Evolutionary conservation across 169 alveolate species (phyloP).

Genomic region (Plasmodium vivax): DNA sequence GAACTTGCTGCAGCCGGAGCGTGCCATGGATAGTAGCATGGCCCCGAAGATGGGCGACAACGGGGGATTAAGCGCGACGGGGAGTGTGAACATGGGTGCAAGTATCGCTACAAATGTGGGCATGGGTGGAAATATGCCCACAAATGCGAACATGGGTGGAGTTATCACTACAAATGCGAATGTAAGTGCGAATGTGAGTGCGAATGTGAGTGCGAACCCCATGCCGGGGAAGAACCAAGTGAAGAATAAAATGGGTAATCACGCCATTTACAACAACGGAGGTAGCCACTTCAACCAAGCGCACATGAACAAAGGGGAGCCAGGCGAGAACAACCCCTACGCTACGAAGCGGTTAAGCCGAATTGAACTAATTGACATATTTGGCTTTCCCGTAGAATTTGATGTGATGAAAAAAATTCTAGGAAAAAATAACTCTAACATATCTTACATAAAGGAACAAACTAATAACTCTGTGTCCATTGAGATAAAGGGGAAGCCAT

Average conservation of each 20-base stretch:
- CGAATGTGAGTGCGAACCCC: neutral
- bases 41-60: neutral
- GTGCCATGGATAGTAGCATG: neutral
- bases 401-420: conserved; percentile 82
- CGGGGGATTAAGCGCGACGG: neutral
- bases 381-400: conserved; percentile 86
- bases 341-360: conserved; percentile 78
- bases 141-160: neutral
- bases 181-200: too few species aligned
- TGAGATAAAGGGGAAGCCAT: conserved; percentile 85
- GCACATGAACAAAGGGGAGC: conserved; percentile 9
- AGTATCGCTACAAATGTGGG: neutral
- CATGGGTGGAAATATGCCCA: neutral
- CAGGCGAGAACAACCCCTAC: conserved; percentile 27
- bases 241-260: conserved; percentile 15
- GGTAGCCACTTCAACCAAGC: neutral
- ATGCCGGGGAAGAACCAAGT: conserved; percentile 15
- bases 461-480: conserved; percentile 82
- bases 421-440: conserved; percentile 85
- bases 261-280: conserved; percentile 13
- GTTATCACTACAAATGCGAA: too few species aligned
- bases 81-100: neutral
- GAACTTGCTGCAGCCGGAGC: conserved; percentile 15
- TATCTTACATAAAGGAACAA: conserved; percentile 83
- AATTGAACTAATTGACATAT: conserved; percentile 86